Conservation (phyloP, 768 basidiomycete genomes). For the Chalciporus sphaerocephalus region DNA sequence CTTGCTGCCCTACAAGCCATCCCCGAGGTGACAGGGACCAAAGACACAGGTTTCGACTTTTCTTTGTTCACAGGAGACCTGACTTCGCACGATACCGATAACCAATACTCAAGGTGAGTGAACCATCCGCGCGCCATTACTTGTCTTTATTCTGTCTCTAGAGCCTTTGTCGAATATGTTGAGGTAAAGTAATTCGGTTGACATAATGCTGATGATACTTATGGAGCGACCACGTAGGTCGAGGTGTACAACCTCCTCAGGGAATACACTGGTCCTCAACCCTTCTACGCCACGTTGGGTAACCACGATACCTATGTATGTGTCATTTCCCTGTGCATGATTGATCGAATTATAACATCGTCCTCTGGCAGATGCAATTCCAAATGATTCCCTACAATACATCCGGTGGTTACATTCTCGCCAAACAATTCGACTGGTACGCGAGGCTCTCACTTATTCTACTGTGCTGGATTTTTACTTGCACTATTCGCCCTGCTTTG, state of each 20-base stretch:
- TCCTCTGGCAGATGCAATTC: no score
- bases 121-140: neutral
- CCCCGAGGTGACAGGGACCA: slow-evolving; percentile 58
- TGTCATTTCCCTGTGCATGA: no score
- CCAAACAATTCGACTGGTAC: slow-evolving; percentile 41
- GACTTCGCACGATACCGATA: slow-evolving; percentile 66
- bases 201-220: neutral
- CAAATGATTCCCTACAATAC: slow-evolving; percentile 41
- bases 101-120: slow-evolving; percentile 54
- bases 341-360: no score
- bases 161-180: slow-evolving; percentile 55
- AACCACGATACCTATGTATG: slow-evolving; percentile 77
- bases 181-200: slow-evolving; percentile 38
- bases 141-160: slow-evolving; percentile 18
- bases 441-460: no score
- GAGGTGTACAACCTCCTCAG: slow-evolving; percentile 61
- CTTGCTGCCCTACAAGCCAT: slow-evolving; percentile 60
- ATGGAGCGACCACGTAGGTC: slow-evolving; percentile 37
- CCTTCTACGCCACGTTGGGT: slow-evolving; percentile 66
- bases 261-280: slow-evolving; percentile 51
- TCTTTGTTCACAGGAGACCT: slow-evolving; percentile 70
- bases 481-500: no score
- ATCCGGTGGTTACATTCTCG: slow-evolving; percentile 29
- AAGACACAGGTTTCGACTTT: slow-evolving; percentile 57
- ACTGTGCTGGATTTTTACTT: neutral